Percentiles rank a stretch among this genome's conserved stretches.
Evolutionary conservation across 805 yeast genomes (phyloP).

Genomic region (Saccharomycopsis lassenensis): DNA sequence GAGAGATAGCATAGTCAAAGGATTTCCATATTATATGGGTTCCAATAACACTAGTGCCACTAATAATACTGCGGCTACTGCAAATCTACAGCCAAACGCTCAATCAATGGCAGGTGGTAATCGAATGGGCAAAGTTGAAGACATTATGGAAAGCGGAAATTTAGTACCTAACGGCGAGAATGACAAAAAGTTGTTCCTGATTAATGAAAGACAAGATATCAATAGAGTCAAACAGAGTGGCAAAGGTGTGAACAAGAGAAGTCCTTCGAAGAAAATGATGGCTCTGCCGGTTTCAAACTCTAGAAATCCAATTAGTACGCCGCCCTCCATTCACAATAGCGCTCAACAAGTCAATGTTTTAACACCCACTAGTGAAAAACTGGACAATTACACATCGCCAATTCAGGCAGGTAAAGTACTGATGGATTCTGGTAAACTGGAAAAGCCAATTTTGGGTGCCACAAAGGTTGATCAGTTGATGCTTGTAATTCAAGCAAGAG

Average conservation of each 20-base stretch:
- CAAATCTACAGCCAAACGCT: not conserved
- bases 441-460: slow-evolving; percentile 66
- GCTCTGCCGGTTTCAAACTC: no score
- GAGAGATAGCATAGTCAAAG: slow-evolving; percentile 24
- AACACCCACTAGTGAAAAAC: slow-evolving; percentile 16
- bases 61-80: no score
- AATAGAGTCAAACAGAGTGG: no score
- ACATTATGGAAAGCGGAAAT: slow-evolving; percentile 2
- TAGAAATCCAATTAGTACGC: no score
- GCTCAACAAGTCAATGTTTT: slow-evolving; percentile 13
- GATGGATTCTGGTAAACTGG: no score
- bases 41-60: slow-evolving; percentile 1
- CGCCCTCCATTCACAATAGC: slow-evolving; percentile 17
- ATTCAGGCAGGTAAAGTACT: slow-evolving; percentile 15
- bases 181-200: slow-evolving; percentile 1
- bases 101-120: not conserved
- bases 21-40: slow-evolving; percentile 8
- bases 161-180: not conserved
- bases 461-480: slow-evolving; percentile 86
- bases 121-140: slow-evolving; percentile 10
- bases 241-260: no score
- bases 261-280: no score
- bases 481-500: slow-evolving; percentile 84
- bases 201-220: slow-evolving; percentile 1
- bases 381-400: slow-evolving; percentile 4